phyloP scores from a whole-genome alignment of 352 stramenopile genomes.

The Phytophthora pseudosyringae region DNA sequence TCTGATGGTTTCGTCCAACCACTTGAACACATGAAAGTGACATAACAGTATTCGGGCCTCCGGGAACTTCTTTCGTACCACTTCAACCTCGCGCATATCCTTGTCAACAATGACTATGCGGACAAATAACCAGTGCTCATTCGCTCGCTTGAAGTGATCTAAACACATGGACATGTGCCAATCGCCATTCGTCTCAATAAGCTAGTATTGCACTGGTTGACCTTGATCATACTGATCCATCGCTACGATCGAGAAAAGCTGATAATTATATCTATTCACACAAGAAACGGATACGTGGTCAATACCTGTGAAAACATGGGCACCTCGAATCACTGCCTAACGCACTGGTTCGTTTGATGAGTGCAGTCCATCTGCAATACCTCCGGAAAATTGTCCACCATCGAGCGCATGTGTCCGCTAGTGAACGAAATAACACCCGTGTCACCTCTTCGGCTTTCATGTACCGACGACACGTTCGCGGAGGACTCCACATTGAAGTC shows the following conservation, averaged over 20 bases:
- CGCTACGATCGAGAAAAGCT: conserved; percentile 3
- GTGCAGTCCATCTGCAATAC: no score
- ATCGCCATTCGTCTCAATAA: conserved; percentile 6
- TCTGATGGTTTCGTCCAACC: not conserved
- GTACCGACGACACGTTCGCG: no score
- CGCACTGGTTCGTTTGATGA: no score
- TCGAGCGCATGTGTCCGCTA: no score
- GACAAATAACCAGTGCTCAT: conserved; percentile 8
- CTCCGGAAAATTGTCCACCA: no score
- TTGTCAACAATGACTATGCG: conserved; percentile 4
- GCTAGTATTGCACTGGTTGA: conserved; percentile 15
- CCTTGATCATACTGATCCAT: conserved; percentile 11
- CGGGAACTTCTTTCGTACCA: not conserved
- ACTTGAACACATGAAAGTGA: conserved; percentile 8
- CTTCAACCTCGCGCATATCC: not conserved
- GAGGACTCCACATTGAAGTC: no score
- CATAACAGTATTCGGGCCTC: not conserved
- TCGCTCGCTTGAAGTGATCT: conserved; percentile 9
- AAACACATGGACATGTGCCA: not conserved
- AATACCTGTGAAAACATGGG: no score
- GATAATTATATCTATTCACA: no score
- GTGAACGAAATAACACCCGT: no score
- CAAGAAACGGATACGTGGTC: no score
- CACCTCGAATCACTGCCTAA: no score
- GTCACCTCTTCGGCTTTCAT: no score